Evolutionary conservation across 176 grass and related monocot species (phyloP).

Genomic region (Avena sativa): DNA sequence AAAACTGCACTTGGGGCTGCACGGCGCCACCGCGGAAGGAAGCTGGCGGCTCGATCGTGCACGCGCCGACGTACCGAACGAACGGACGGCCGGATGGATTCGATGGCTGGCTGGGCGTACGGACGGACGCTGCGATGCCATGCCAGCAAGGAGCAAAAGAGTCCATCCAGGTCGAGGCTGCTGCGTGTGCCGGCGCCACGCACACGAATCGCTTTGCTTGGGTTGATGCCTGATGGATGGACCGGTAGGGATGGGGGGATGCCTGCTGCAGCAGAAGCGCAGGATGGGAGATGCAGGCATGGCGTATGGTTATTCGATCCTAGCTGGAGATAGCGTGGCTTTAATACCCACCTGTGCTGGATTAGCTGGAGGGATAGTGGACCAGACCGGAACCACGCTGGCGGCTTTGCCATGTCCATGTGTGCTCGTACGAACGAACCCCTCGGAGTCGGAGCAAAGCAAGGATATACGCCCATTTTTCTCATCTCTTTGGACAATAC

Average conservation of each 20-base stretch:
- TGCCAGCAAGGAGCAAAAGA: too few species aligned
- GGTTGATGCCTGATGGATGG: too few species aligned
- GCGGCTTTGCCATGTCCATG: neutral
- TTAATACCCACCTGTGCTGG: conserved; percentile 22
- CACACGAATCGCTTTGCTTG: neutral
- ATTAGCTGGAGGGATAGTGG: conserved; percentile 9
- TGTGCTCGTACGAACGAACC: neutral
- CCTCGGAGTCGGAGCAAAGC: neutral
- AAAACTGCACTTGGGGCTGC: too few species aligned
- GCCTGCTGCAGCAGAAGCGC: neutral
- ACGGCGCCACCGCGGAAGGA: too few species aligned
- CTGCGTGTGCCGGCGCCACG: too few species aligned
- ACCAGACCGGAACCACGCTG: conserved; percentile 14
- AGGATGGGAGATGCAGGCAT: neutral
- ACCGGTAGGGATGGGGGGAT: neutral
- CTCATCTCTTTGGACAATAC: too few species aligned
- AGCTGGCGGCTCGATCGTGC: too few species aligned
- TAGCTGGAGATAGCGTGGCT: neutral
- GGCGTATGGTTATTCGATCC: neutral
- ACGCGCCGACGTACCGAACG: too few species aligned
- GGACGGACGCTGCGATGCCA: neutral
- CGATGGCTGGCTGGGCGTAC: neutral
- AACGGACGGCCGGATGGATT: neutral
- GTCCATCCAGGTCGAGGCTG: too few species aligned
- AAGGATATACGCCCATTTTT: conserved; percentile 1